Conservation (phyloP, 345 rosid genomes). For the Pugionium dolabratum region DNA sequence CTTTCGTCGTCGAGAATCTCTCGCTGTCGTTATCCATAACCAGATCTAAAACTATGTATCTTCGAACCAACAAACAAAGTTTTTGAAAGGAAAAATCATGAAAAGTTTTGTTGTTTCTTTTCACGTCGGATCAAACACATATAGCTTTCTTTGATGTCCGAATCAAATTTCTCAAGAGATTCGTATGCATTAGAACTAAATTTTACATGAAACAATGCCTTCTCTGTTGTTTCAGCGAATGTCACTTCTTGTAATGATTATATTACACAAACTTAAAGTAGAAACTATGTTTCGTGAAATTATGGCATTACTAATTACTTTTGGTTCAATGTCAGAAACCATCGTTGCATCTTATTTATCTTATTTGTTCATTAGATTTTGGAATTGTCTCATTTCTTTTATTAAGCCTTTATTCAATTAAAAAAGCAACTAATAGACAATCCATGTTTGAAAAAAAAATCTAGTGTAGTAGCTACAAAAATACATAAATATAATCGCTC, state of each 20-base stretch:
- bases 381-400: constrained; percentile 4
- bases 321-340: not conserved
- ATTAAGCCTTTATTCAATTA: not conserved
- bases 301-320: constrained; percentile 24
- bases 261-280: constrained; percentile 39
- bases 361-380: not conserved
- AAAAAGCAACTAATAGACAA: too few relatives aligned
- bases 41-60: not conserved
- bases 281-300: constrained; percentile 34
- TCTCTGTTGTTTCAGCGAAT: not conserved
- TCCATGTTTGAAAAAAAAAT: too few relatives aligned
- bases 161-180: constrained; percentile 22
- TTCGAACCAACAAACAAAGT: too few relatives aligned
- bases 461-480: too few relatives aligned
- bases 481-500: too few relatives aligned
- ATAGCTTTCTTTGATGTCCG: not conserved
- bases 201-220: not conserved
- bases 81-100: too few relatives aligned
- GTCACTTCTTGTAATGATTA: constrained; percentile 33
- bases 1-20: constrained; percentile 51
- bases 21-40: constrained; percentile 39
- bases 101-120: too few relatives aligned
- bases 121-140: too few relatives aligned
- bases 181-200: constrained; percentile 15
- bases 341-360: too few relatives aligned